A percentile compares a stretch with the other conserved stretches of the same genome.
Conservation (phyloP, 2,329 filamentous ascomycete genomes). For the Colletotrichum cuscutae region DNA sequence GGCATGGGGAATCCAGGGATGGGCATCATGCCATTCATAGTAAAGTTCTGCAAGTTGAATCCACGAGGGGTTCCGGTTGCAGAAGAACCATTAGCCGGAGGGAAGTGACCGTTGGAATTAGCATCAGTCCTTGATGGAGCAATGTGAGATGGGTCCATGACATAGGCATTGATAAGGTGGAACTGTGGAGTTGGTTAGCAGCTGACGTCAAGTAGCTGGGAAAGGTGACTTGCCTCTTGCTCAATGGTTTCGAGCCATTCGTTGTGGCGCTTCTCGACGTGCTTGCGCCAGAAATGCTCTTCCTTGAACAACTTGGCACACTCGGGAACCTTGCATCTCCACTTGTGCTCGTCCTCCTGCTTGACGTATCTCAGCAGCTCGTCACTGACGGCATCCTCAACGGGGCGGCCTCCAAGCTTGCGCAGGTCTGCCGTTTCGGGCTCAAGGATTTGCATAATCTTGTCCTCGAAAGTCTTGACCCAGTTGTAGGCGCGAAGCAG, state of each 20-base stretch:
- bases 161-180: slow-evolving; percentile 91
- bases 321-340: slow-evolving; percentile 94
- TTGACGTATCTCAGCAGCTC: slow-evolving; percentile 91
- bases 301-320: slow-evolving; percentile 98
- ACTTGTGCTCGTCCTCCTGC: slow-evolving; percentile 98
- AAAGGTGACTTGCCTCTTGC: slow-evolving; percentile 76
- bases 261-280: slow-evolving; percentile 92
- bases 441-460: slow-evolving; percentile 91
- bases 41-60: slow-evolving; percentile 84
- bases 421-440: slow-evolving; percentile 87
- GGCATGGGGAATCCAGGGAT: slow-evolving; percentile 69
- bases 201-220: not conserved
- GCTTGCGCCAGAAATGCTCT: slow-evolving; percentile 96
- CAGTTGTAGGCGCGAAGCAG: slow-evolving; percentile 96
- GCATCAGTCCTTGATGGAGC: slow-evolving; percentile 92
- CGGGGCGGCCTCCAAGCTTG: slow-evolving; percentile 88
- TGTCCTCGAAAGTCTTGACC: slow-evolving; percentile 99
- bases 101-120: slow-evolving; percentile 96
- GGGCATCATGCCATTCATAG: slow-evolving; percentile 67
- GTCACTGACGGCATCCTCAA: slow-evolving; percentile 87
- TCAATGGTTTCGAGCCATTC: slow-evolving; percentile 87
- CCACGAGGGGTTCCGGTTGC: slow-evolving; percentile 88
- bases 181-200: slow-evolving; percentile 67
- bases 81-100: slow-evolving; percentile 78
- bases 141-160: slow-evolving; percentile 93